Conservation (phyloP, 2,329 filamentous ascomycete species). For the Arthrobotrys sinensis region DNA sequence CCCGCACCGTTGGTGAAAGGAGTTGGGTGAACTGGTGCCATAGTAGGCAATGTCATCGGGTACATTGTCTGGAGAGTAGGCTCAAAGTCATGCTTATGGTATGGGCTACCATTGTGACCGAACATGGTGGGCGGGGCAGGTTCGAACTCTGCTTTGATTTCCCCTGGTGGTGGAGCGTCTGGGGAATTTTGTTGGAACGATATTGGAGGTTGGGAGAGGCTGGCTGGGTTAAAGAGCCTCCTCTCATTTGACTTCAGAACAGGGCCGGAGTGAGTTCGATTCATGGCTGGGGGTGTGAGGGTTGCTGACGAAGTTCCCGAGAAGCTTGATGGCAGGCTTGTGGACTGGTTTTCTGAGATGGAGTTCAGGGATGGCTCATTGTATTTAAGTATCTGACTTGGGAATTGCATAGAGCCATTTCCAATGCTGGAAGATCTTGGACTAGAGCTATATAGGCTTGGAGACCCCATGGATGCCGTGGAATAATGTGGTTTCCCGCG, state of each 20-base stretch:
- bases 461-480: slow-evolving; percentile 42
- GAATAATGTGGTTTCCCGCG: slow-evolving; percentile 51
- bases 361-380: slow-evolving; percentile 35
- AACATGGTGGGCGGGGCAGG: slow-evolving; percentile 33
- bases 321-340: slow-evolving; percentile 51
- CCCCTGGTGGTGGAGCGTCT: slow-evolving; percentile 47
- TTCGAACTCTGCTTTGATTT: slow-evolving; percentile 45
- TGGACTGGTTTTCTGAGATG: slow-evolving; percentile 47
- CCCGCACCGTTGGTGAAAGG: slow-evolving; percentile 45
- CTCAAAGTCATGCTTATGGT: slow-evolving; percentile 53
- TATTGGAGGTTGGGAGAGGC: slow-evolving; percentile 44
- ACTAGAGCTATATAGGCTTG: slow-evolving; percentile 46
- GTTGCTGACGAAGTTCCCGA: slow-evolving; percentile 20
- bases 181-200: slow-evolving; percentile 55
- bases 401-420: slow-evolving; percentile 50
- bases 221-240: slow-evolving; percentile 39
- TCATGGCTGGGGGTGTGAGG: slow-evolving; percentile 50
- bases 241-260: slow-evolving; percentile 48
- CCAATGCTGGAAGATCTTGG: slow-evolving; percentile 45
- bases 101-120: slow-evolving; percentile 38
- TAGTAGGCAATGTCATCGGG: slow-evolving; percentile 45
- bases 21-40: slow-evolving; percentile 43
- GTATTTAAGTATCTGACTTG: slow-evolving; percentile 52
- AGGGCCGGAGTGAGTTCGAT: slow-evolving; percentile 47
- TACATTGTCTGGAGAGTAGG: slow-evolving; percentile 45